Base-by-base conservation (phyloP, 352 stramenopile species). In the Bremia lactucae region DNA sequence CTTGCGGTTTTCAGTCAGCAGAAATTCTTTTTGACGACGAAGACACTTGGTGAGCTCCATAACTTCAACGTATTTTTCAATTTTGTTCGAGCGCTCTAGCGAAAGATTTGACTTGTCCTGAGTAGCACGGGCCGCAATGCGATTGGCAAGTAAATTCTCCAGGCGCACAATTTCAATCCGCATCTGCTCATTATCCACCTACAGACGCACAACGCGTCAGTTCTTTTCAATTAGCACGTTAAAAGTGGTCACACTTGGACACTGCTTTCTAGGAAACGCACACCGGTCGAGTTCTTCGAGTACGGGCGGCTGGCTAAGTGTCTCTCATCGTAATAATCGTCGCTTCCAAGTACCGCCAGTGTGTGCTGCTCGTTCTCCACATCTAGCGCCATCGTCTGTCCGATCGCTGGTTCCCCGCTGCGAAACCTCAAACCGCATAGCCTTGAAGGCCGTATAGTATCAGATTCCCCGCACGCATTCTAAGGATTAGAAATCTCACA, bases 41-140 rank as follows among this genome's bases (percentile, higher is more conserved):
- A 90, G 56, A 61, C 77, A 90, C 58, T 90, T 90, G 52, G 74
- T 90, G 18, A 90, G 69, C 33, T 90, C 77, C 77, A 90, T 87
- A 16, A 87, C 73, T 48, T 90, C 77, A 37, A 87, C 72, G 61
- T 90, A 90, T 44, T 90, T 90, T 41, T 90, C 77, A 37, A 89
- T 89, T 49, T 87, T 87, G 48, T 60, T 79, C 35, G 74, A 86
- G 31, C 76, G 76, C 62, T 88, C 76, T 7, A 88, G 59, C 21
- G 77, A 64, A 40, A 80, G 65, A 25, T 77, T 74, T 6, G 66
- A 65, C 46, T 75, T 81, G 58, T 80, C 72, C 44, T 78, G 61
- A 53, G 79, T 80, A n/a, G 77, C 70, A 19, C 74, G 72, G 33
- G 70, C 62, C 1, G 74, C 74, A 34, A 89, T 83, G 36, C 77